Evolutionary conservation across 768 basidiomycete genomes (phyloP).

Genomic region (Xerocomellus chrysenteron): DNA sequence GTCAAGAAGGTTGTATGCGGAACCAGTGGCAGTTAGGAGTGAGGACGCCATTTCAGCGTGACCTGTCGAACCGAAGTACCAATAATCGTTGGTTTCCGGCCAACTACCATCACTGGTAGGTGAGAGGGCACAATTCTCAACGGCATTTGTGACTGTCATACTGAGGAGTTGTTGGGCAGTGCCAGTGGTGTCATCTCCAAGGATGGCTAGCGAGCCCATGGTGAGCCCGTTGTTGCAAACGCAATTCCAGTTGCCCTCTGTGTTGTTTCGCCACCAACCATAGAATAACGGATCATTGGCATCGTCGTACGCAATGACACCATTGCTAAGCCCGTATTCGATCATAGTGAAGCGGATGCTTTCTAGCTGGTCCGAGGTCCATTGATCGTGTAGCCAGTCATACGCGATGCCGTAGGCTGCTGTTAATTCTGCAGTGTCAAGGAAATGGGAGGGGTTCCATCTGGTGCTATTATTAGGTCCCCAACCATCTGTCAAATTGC

Average conservation of each 20-base stretch:
- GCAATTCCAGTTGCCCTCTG: slow-evolving; percentile 97
- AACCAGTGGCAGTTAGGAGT: slow-evolving; percentile 83
- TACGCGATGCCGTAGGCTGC: slow-evolving; percentile 91
- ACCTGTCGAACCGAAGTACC: slow-evolving; percentile 92
- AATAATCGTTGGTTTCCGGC: slow-evolving; percentile 92
- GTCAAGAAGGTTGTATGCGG: slow-evolving; percentile 68
- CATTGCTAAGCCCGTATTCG: slow-evolving; percentile 71
- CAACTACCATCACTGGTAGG: slow-evolving; percentile 79
- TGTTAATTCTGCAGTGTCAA: slow-evolving; percentile 87
- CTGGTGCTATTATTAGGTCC: slow-evolving; percentile 58
- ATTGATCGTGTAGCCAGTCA: slow-evolving; percentile 92
- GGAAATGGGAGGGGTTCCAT: slow-evolving; percentile 92
- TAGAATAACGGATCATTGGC: slow-evolving; percentile 34
- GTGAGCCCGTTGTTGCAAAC: slow-evolving; percentile 92
- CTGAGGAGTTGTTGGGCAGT: slow-evolving; percentile 64
- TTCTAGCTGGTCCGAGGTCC: slow-evolving; percentile 69
- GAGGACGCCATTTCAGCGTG: slow-evolving; percentile 87
- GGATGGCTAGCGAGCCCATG: slow-evolving; percentile 85
- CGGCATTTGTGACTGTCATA: slow-evolving; percentile 71
- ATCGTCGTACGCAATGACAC: slow-evolving; percentile 51
- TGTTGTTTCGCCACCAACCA: slow-evolving; percentile 79
- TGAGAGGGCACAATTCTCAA: slow-evolving; percentile 68
- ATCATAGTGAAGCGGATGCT: slow-evolving; percentile 72
- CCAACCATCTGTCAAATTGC: slow-evolving; percentile 63
- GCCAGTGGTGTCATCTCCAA: slow-evolving; percentile 79